phyloP scores from a whole-genome alignment of 192 early-diverging fungal genomes.

The Rhizoclosmatium globosum region DNA sequence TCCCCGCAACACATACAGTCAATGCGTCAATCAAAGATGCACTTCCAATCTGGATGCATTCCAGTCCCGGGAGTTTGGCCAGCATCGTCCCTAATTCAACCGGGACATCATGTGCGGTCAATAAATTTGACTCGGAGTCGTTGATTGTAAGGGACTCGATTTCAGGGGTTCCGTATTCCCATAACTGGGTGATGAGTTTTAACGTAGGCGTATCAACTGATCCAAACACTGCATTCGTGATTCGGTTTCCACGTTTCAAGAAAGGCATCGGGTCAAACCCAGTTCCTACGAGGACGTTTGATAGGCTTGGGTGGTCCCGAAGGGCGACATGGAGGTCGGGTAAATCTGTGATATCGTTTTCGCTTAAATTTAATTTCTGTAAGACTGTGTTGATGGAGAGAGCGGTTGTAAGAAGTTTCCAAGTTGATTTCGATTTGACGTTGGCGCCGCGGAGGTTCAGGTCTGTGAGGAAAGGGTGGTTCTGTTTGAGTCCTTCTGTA shows the following conservation, averaged over 20 bases:
- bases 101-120: background rate
- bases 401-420: constrained; percentile 10
- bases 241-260: constrained; percentile 1
- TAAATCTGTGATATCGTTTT: constrained; percentile 22
- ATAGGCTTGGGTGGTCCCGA: background rate
- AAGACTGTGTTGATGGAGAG: constrained; percentile 3
- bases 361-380: background rate
- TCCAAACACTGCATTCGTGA: no score
- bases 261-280: constrained; percentile 1
- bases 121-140: background rate
- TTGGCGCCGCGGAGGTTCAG: no score
- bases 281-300: background rate
- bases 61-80: background rate
- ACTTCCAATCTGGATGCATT: background rate
- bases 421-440: background rate
- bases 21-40: constrained; percentile 3
- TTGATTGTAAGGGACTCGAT: background rate
- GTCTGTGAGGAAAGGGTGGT: background rate
- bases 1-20: background rate
- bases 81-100: background rate
- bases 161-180: background rate
- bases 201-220: background rate
- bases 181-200: background rate
- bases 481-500: background rate
- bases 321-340: constrained; percentile 8